Evolutionary conservation across 352 stramenopile species (phyloP), one percentile per base, ranked within the genome.

Genomic region (Pythium rhizo-oryzae): DNA sequence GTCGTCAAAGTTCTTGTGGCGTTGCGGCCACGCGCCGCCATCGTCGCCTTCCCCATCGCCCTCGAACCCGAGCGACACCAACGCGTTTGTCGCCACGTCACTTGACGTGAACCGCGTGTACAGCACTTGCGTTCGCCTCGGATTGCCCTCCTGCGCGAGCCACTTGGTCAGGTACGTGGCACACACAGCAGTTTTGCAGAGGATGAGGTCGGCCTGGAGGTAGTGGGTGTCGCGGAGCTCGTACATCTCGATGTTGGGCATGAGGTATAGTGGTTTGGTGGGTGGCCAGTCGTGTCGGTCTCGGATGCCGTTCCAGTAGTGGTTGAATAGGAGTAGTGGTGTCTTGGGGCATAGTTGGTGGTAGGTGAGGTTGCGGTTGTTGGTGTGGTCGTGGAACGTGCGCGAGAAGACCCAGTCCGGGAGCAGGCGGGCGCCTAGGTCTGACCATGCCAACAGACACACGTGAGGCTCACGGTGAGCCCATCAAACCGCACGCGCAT

Each of bases 131-230:
- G 80, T 65, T 49, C 77, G 71, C 35, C 79, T 75, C 15, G 77
- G 79, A 30, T 92, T 90, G 9, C 80, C 80, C 35, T 92, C 68
- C 33, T 90, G 84, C 11, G 35, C 25, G 62, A 83, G 87, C 84
- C 84, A 92, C 28, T 69, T 70, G 23, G 35, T 61, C 15, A 91
- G 44, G 35, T 81, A 74, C 19, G 70, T 62, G 18, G 70, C 72
- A n/a, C 79, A 89, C 28, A 84, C 46, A 4, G 61, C 53, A 0
- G 81, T 90, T 54, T 93, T 93, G 67, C 80, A 90, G 1, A 93
- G 56, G 44, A 93, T 73, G 3, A 71, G 73, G 55, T 90, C 75
- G 7, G 77, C 76, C 12, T 61, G 62, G 73, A 81, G 85, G 52
- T 90, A 69, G 4, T 66, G 39, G 1, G n/a, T n/a, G n/a, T 71